A percentile compares a stretch with the other conserved stretches of the same genome.
Evolutionary conservation across 2,329 filamentous ascomycete genomes (phyloP).

Genomic region (Calonectria naviculata): DNA sequence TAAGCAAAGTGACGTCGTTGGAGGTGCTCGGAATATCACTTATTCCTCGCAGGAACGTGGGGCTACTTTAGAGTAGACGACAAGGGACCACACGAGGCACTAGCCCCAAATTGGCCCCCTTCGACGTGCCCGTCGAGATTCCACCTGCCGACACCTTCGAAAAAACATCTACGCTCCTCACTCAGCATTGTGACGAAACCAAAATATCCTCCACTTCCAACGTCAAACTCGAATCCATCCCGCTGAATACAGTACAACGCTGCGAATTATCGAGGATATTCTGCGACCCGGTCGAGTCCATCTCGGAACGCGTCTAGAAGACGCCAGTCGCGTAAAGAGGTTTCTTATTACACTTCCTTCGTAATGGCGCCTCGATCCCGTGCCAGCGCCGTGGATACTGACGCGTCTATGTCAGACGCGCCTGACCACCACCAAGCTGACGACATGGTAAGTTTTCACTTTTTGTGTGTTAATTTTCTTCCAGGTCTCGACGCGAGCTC

Average conservation of each 20-base stretch:
- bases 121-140: slow-evolving; percentile 49
- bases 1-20: slow-evolving; percentile 37
- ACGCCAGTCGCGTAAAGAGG: slow-evolving; percentile 65
- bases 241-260: background rate
- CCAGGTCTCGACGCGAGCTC: background rate
- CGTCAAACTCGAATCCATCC: slow-evolving; percentile 6
- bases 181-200: slow-evolving; percentile 24
- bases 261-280: slow-evolving; percentile 13
- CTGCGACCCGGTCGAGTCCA: slow-evolving; percentile 14
- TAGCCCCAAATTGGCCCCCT: slow-evolving; percentile 47
- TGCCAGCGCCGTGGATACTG: slow-evolving; percentile 64
- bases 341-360: slow-evolving; percentile 41
- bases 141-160: slow-evolving; percentile 43
- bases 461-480: background rate
- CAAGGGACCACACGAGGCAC: slow-evolving; percentile 42
- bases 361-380: slow-evolving; percentile 67
- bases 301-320: slow-evolving; percentile 58
- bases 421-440: slow-evolving; percentile 58
- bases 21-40: slow-evolving; percentile 37
- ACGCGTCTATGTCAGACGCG: slow-evolving; percentile 73
- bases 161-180: slow-evolving; percentile 46
- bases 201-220: slow-evolving; percentile 21
- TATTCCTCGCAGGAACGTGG: slow-evolving; percentile 39
- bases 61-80: slow-evolving; percentile 23
- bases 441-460: slow-evolving; percentile 60